Conservation (phyloP, 2,329 filamentous ascomycete genomes). For the Xylariaceae sp. region DNA sequence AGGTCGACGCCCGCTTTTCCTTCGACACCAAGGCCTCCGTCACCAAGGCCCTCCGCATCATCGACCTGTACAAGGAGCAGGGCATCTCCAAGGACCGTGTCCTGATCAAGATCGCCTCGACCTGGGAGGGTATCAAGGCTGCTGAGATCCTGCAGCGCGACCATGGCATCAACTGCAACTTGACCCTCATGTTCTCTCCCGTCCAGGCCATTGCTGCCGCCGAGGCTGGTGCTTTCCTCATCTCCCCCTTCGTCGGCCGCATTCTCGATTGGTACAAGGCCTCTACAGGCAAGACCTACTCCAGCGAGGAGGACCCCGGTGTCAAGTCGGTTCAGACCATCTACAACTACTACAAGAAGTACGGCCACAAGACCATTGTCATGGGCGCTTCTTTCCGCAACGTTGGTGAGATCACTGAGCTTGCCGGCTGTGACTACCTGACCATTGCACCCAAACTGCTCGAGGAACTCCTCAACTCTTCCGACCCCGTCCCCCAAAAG, state of each 20-base stretch:
- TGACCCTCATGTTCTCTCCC: constrained; percentile 97
- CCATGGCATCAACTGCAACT: constrained; percentile 96
- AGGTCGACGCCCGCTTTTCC: constrained; percentile 94
- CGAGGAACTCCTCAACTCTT: constrained; percentile 88
- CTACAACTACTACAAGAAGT: constrained; percentile 99
- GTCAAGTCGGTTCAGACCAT: constrained; percentile 90
- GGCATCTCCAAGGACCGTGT: constrained; percentile 92
- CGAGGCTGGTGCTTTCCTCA: constrained; percentile 93
- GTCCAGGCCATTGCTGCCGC: constrained; percentile 93
- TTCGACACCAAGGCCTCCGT: constrained; percentile 93
- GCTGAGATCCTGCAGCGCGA: constrained; percentile 94
- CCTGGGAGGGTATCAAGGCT: constrained; percentile 99
- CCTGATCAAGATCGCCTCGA: constrained; percentile 98
- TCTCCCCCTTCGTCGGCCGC: constrained; percentile 98
- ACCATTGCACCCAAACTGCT: constrained; percentile 97
- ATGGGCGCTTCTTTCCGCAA: constrained; percentile 99
- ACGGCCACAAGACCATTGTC: constrained; percentile 97
- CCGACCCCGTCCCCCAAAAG: constrained; percentile 83
- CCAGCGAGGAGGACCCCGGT: constrained; percentile 87
- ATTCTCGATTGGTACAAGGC: constrained; percentile 99
- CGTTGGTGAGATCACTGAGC: constrained; percentile 93
- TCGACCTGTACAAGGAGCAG: constrained; percentile 93
- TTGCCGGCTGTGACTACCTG: constrained; percentile 97
- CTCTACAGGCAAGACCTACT: constrained; percentile 88
- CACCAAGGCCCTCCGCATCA: constrained; percentile 94